These are phyloP conservation scores for Beauveria australis DNA, from an alignment of 2,329 filamentous ascomycete genomes.

Conservation along the genomic window DNA sequence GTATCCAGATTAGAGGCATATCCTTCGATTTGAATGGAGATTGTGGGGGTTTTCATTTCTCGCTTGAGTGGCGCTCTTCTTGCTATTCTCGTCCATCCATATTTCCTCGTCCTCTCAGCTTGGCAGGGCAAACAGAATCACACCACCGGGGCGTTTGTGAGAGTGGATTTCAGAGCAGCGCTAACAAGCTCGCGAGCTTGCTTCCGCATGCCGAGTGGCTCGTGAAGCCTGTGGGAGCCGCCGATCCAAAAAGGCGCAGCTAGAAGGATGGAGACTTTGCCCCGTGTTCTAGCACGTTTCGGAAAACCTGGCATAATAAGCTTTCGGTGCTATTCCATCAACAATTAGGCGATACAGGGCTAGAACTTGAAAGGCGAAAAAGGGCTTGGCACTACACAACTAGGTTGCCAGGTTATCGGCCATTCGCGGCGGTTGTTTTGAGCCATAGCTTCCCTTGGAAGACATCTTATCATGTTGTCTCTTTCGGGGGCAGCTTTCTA, in stretches of 20 bases:
- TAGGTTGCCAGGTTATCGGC: background rate
- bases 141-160: background rate
- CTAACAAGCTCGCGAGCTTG: background rate
- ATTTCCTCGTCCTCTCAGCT: background rate
- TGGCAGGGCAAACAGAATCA: background rate
- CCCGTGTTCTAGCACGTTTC: constrained; percentile 2
- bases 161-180: background rate
- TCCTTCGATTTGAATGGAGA: background rate
- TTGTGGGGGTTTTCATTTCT: background rate
- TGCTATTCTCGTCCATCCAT: background rate
- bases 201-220: background rate
- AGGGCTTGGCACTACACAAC: background rate
- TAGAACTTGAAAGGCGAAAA: background rate
- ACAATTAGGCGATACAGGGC: background rate
- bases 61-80: background rate
- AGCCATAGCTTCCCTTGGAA: background rate
- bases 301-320: constrained; percentile 3
- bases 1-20: background rate
- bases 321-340: background rate
- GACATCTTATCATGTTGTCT: background rate
- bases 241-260: constrained; percentile 3
- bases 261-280: background rate
- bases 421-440: background rate
- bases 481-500: background rate
- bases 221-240: background rate